Evolutionary conservation across 306 rosid genomes (phyloP).

Genomic region (Sesbania bispinosa): DNA sequence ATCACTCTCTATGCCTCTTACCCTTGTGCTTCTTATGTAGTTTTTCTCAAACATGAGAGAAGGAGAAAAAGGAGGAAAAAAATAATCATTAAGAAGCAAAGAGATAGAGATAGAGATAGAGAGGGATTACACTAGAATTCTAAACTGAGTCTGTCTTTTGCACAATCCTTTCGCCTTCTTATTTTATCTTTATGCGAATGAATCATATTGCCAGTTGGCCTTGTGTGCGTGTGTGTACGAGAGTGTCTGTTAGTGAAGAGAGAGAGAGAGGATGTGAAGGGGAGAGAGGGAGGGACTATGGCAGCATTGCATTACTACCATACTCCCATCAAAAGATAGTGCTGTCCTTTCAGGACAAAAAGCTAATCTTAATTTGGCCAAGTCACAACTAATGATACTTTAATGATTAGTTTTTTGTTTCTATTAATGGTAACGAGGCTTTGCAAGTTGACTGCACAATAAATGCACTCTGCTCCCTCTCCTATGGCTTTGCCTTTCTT

Average conservation of each 20-base stretch:
- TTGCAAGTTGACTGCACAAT: conserved; percentile 29
- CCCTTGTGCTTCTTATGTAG: conserved; percentile 22
- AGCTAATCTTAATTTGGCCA: conserved; percentile 27
- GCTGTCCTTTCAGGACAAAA: conserved; percentile 39
- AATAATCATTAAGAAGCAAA: conserved; percentile 21
- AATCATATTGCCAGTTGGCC: conserved; percentile 81
- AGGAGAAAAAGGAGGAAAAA: conserved; percentile 11
- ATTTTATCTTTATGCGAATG: conserved; percentile 53
- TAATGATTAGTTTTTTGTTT: conserved; percentile 32
- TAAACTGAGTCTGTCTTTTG: conserved; percentile 54
- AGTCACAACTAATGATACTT: conserved; percentile 28
- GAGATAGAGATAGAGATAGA: neutral
- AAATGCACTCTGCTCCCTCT: conserved; percentile 28
- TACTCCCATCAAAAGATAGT: conserved; percentile 33
- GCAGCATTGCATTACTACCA: conserved; percentile 25
- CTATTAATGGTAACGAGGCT: conserved; percentile 17
- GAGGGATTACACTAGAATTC: conserved; percentile 45
- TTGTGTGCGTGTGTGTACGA: conserved; percentile 38
- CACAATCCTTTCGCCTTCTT: conserved; percentile 48
- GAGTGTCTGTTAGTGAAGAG: conserved; percentile 23
- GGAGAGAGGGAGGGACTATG: conserved; percentile 22
- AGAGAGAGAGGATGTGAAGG: conserved; percentile 28
- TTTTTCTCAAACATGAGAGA: conserved; percentile 21
- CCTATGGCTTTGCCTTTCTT: conserved; percentile 11
- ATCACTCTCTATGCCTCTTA: neutral